Percentiles rank a stretch among this genome's conserved stretches.
Conservation (phyloP, 345 rosid genomes). For the Alliaria petiolata region DNA sequence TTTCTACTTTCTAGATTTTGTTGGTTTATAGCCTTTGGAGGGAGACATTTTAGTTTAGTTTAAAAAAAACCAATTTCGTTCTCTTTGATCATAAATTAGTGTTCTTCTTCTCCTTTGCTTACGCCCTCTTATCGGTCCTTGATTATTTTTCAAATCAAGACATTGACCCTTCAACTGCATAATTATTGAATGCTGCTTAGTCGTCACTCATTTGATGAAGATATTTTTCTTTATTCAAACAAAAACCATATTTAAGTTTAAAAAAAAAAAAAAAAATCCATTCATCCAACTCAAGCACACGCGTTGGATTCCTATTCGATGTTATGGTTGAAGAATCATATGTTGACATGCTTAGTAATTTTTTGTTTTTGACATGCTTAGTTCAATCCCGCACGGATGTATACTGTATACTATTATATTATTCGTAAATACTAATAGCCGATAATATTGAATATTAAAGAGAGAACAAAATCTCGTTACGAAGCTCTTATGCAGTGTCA, state of each 20-base stretch:
- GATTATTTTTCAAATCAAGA: slow-evolving; percentile 7
- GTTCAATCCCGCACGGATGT: slow-evolving; percentile 1
- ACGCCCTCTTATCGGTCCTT: slow-evolving; percentile 4
- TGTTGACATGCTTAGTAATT: slow-evolving; percentile 6
- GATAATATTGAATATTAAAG: neutral
- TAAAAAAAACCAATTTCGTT: neutral
- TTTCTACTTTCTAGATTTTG: neutral
- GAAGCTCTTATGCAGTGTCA: too few relatives aligned
- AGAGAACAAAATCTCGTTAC: too few relatives aligned
- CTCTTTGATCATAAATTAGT: slow-evolving; percentile 10
- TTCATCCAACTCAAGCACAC: slow-evolving; percentile 1
- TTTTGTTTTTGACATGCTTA: slow-evolving; percentile 11
- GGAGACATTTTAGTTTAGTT: neutral
- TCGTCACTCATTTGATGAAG: neutral
- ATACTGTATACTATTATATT: neutral
- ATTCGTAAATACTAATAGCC: neutral
- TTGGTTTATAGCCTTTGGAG: slow-evolving; percentile 12
- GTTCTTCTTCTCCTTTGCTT: slow-evolving; percentile 14
- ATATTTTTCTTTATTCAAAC: slow-evolving; percentile 7
- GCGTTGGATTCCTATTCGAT: neutral
- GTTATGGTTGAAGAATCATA: slow-evolving; percentile 5
- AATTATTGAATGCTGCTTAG: slow-evolving; percentile 3
- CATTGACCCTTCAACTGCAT: slow-evolving; percentile 27
- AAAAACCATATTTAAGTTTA: neutral
- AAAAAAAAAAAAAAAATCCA: neutral